These are phyloP conservation scores for Paramecium biaurelia DNA, from an alignment of 73 alveolate species.

Conservation along the genomic window DNA sequence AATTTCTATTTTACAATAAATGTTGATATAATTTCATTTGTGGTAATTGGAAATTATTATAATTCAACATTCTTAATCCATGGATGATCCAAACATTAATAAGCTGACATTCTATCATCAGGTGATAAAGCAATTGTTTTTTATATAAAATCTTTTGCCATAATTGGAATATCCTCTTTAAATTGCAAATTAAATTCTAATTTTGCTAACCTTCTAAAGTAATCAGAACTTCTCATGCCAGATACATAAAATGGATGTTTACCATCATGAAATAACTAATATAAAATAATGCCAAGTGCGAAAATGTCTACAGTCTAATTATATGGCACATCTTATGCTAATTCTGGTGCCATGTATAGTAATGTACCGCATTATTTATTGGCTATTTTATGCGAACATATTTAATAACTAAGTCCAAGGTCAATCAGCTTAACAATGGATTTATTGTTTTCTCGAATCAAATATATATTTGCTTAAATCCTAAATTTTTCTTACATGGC, in stretches of 20 bases:
- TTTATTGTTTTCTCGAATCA: neutral
- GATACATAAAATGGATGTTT: neutral
- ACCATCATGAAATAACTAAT: slow-evolving; percentile 6
- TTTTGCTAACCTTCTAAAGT: neutral
- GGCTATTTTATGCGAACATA: neutral
- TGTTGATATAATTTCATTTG: slow-evolving; percentile 7
- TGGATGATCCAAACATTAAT: slow-evolving; percentile 34
- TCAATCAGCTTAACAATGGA: neutral
- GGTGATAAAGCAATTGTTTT: neutral
- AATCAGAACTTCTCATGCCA: neutral
- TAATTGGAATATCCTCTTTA: neutral
- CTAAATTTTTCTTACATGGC: slow-evolving; percentile 14
- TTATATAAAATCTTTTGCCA: slow-evolving; percentile 18
- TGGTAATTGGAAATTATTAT: neutral
- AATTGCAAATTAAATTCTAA: neutral
- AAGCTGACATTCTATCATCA: slow-evolving; percentile 22
- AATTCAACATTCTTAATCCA: neutral
- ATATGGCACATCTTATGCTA: neutral
- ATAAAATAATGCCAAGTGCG: neutral
- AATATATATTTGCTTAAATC: slow-evolving; percentile 1
- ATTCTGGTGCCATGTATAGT: slow-evolving; percentile 35
- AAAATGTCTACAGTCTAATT: slow-evolving; percentile 28
- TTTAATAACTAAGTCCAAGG: slow-evolving; percentile 7
- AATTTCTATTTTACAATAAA: neutral
- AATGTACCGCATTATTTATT: neutral